Conservation (phyloP, 1,284 basidiomycete genomes). For the Coniferiporia sulphurascens region DNA sequence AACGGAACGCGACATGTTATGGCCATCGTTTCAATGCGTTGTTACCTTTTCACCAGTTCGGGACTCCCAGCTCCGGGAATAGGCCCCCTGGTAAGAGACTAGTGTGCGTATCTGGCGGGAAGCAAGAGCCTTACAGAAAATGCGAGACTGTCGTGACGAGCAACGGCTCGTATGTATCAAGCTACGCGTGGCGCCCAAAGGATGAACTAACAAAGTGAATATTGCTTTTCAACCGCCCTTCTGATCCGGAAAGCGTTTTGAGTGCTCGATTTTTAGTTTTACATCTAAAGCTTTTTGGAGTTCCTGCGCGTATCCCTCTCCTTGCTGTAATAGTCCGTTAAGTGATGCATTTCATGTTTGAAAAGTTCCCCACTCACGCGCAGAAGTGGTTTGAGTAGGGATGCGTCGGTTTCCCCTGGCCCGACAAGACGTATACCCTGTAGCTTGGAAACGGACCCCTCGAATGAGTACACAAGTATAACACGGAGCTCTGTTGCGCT, state of each 20-base stretch:
- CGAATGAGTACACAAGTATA: constrained; percentile 58
- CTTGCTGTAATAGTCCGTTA: constrained; percentile 26
- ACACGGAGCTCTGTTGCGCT: constrained; percentile 49
- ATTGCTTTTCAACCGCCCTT: neutral
- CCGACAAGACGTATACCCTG: constrained; percentile 63
- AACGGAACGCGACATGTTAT: no score
- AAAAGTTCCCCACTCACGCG: constrained; percentile 36
- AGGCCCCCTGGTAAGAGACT: no score
- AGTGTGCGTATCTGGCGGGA: no score
- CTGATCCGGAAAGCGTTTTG: constrained; percentile 7
- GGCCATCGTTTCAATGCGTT: no score
- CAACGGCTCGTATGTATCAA: no score
- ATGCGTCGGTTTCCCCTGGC: constrained; percentile 43
- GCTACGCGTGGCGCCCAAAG: neutral
- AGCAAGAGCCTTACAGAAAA: no score
- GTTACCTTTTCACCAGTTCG: no score
- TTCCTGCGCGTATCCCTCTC: constrained; percentile 32
- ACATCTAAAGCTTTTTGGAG: constrained; percentile 31
- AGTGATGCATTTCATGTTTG: neutral
- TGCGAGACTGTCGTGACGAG: no score
- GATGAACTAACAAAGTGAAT: neutral
- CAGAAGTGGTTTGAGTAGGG: constrained; percentile 45
- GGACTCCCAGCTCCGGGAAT: no score
- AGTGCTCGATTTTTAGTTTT: constrained; percentile 33
- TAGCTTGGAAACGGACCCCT: constrained; percentile 31